These are phyloP conservation scores for Nidularia sp. DNA, from an alignment of 768 basidiomycete genomes.

Conservation along the genomic window DNA sequence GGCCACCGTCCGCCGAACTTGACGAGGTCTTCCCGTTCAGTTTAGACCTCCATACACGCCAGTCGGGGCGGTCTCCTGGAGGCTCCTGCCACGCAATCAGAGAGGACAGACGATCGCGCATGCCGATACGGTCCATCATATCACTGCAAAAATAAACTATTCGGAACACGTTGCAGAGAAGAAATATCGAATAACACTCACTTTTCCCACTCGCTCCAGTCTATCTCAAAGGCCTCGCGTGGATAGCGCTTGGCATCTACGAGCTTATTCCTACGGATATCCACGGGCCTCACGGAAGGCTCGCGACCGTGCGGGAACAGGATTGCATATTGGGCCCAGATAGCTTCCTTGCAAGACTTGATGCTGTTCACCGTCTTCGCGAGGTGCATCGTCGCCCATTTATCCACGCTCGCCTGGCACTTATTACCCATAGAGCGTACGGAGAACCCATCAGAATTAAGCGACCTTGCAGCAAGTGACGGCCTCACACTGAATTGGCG, in stretches of 20 bases:
- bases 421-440: conserved; percentile 6
- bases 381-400: conserved; percentile 62
- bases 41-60: conserved; percentile 47
- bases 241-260: conserved; percentile 20
- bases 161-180: background rate
- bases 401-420: conserved; percentile 2
- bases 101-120: conserved; percentile 44
- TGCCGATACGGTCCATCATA: conserved; percentile 68
- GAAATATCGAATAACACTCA: conserved; percentile 24
- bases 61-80: conserved; percentile 42
- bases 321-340: conserved; percentile 60
- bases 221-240: conserved; percentile 59
- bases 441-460: conserved; percentile 9
- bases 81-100: conserved; percentile 52
- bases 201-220: conserved; percentile 72
- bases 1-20: conserved; percentile 3
- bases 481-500: conserved; percentile 16
- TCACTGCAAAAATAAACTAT: conserved; percentile 41
- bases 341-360: conserved; percentile 62
- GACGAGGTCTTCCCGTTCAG: conserved; percentile 20
- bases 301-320: conserved; percentile 37
- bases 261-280: conserved; percentile 9
- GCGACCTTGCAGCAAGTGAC: conserved; percentile 7
- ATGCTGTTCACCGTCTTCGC: conserved; percentile 55
- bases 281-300: conserved; percentile 5